Evolutionary conservation across 2,329 filamentous ascomycete species (phyloP), one percentile per base, ranked within the genome.

Genomic region (Cryphonectria radicalis): DNA sequence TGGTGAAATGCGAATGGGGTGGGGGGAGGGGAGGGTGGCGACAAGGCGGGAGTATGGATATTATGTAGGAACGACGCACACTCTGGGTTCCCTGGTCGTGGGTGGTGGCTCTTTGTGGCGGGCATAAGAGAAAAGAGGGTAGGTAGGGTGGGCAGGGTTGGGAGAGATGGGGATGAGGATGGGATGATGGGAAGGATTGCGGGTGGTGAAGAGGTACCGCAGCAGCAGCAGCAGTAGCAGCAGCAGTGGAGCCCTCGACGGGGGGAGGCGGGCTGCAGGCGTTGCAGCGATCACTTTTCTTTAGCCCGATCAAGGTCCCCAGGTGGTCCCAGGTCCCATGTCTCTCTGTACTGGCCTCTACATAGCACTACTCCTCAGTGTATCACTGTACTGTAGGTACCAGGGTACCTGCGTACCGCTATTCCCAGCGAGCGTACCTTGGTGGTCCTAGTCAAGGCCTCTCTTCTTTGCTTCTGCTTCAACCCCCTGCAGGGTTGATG

Each of bases 41-140:
- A 73, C 57, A 69, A 69, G 66, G 69, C 69, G 70, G 69, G 68
- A 68, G 66, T 68, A 65, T 69, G 62, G 69, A 69, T 64, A 19
- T 71, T 71, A 71, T 73, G 69, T 73, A 73, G 63, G 71, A 64
- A 71, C 69, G 67, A 66, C 63, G 66, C 66, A 67, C 43, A 59
- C 63, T 53, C 71, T 71, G 66, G 71, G 69, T 69, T 69, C 71
- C 71, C 69, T 71, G 69, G 69, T 67, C 59, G 37, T n/a, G 25
- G 32, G 32, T 35, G 32, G 32, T 35, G 59, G n/a, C n/a, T 37
- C 37, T 63, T 19, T n/a, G 37, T 1, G 62, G 25, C 4, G 32
- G 67, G 25, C 32, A n/a, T 19, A 32, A 60, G 28, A 63, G 43
- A 71, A 37, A 68, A 50, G 63, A 50, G 66, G 69, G 66, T 35